phyloP scores from a whole-genome alignment of 1,139 yeast genomes.

The Spencermartinsiella ligniputridi region DNA sequence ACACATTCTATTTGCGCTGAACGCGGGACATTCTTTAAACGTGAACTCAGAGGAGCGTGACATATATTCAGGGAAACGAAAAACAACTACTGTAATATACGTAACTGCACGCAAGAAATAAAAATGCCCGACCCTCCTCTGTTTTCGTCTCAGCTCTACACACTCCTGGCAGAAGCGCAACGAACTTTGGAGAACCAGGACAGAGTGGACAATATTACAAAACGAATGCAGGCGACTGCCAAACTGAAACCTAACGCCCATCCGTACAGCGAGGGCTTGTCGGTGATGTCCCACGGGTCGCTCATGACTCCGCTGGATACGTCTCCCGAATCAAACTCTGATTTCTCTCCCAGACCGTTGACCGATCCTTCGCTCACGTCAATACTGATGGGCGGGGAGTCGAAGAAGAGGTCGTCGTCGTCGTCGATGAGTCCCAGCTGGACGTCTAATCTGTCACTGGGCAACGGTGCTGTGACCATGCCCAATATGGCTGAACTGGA shows the following conservation, averaged over 20 bases:
- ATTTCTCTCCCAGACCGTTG: not conserved
- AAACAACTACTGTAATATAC: too few relatives aligned
- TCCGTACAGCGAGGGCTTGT: too few relatives aligned
- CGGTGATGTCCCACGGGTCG: constrained; percentile 4
- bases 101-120: not conserved
- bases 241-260: not conserved
- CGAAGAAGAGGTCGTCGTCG: constrained; percentile 10
- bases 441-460: constrained; percentile 10
- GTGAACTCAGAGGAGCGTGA: too few relatives aligned
- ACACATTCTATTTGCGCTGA: too few relatives aligned
- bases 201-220: constrained; percentile 23
- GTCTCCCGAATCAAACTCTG: constrained; percentile 17
- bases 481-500: constrained; percentile 4
- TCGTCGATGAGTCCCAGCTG: constrained; percentile 12
- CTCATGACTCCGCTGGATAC: constrained; percentile 21
- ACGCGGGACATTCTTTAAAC: too few relatives aligned
- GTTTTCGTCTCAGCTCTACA: constrained; percentile 24
- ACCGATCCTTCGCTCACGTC: constrained; percentile 1
- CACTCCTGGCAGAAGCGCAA: constrained; percentile 27
- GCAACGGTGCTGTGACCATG: constrained; percentile 6
- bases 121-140: constrained; percentile 12
- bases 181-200: constrained; percentile 17
- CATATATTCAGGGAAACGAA: too few relatives aligned
- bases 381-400: constrained; percentile 1
- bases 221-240: constrained; percentile 15